Percentiles rank a stretch among this genome's conserved stretches.
phyloP scores from a whole-genome alignment of 257 asterid genomes.

The Solanum etuberosum region DNA sequence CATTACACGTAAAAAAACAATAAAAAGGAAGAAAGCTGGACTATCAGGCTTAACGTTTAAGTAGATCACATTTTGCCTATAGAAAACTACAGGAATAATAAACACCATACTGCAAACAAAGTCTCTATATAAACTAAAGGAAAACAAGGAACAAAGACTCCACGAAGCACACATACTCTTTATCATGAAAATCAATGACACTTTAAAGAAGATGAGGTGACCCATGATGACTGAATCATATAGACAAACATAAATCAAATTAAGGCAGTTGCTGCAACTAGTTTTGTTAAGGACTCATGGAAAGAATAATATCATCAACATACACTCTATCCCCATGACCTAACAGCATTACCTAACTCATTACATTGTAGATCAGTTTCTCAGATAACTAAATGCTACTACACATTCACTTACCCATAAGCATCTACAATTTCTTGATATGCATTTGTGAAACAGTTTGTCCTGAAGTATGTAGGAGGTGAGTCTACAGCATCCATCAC shows the following conservation, averaged over 20 bases:
- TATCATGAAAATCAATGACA: neutral
- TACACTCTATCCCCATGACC: neutral
- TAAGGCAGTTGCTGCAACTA: neutral
- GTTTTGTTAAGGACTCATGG: neutral
- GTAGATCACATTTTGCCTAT: neutral
- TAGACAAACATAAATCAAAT: neutral
- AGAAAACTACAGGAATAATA: neutral
- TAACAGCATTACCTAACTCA: neutral
- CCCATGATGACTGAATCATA: neutral
- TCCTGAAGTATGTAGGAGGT: slow-evolving; percentile 91
- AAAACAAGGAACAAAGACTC: neutral
- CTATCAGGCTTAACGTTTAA: neutral
- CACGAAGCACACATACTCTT: neutral
- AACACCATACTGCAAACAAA: neutral
- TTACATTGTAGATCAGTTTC: neutral
- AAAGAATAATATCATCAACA: neutral
- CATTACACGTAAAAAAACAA: neutral
- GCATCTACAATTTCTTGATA: slow-evolving; percentile 99
- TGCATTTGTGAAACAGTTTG: slow-evolving; percentile 67
- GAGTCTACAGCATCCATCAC: slow-evolving; percentile 76
- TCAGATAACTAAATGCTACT: neutral
- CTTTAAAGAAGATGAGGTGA: neutral
- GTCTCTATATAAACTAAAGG: neutral
- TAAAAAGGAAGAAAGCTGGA: neutral
- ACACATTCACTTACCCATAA: slow-evolving; percentile 62